Conservation (phyloP, 345 rosid genomes). For the Salix viminalis region DNA sequence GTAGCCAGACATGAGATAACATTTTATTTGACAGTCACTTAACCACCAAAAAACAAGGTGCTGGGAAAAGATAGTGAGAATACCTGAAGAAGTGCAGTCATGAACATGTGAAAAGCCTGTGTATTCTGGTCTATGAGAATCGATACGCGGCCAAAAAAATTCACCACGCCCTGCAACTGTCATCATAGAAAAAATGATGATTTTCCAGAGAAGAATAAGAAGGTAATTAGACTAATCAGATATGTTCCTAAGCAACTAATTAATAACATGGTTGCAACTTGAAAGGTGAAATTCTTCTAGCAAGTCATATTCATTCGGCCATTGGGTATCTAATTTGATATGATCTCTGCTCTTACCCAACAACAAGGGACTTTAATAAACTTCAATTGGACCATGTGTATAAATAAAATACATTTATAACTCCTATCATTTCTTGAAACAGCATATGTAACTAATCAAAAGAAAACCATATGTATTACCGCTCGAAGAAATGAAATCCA, state of each 20-base stretch:
- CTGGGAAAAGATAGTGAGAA: background rate
- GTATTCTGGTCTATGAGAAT: constrained; percentile 84
- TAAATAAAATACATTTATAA: background rate
- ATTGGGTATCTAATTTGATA: background rate
- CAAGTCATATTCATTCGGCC: background rate
- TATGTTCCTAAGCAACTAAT: background rate
- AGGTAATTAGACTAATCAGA: background rate
- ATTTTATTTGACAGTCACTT: background rate
- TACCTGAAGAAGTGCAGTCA: constrained; percentile 94
- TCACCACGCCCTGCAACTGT: constrained; percentile 89
- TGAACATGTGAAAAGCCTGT: constrained; percentile 85
- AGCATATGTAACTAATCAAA: background rate
- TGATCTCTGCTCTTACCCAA: background rate
- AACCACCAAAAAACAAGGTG: background rate
- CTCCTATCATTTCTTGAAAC: background rate
- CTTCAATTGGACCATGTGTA: background rate
- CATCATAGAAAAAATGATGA: constrained; percentile 10
- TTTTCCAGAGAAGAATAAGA: background rate
- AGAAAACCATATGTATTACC: background rate
- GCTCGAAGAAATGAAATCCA: constrained; percentile 18
- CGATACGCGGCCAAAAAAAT: constrained; percentile 71
- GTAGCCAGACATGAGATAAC: background rate
- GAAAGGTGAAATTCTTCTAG: background rate
- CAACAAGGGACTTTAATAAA: background rate
- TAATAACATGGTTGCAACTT: background rate